A percentile compares a stretch with the other conserved stretches of the same genome.
Conservation (phyloP, 768 basidiomycete genomes). For the Coprinellus micaceus region DNA sequence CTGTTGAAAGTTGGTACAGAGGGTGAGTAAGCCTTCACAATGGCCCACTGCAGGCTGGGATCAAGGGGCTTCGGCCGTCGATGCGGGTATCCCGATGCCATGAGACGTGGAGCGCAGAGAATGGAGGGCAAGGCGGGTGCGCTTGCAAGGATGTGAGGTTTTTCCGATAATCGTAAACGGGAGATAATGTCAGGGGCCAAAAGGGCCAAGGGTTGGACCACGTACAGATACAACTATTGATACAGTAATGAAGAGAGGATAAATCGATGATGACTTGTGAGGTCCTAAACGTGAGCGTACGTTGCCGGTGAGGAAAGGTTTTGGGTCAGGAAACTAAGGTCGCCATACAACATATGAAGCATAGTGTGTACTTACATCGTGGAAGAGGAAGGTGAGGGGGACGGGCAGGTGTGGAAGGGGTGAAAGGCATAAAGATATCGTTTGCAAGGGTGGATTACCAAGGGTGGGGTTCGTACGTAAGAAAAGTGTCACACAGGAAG, state of each 20-base stretch:
- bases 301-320: no score
- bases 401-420: not conserved
- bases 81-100: no score
- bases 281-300: not conserved
- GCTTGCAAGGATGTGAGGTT: not conserved
- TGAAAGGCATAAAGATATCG: slow-evolving; percentile 4
- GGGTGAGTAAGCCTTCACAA: no score
- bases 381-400: not conserved
- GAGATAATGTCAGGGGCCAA: not conserved
- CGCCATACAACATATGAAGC: not conserved
- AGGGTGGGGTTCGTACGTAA: not conserved
- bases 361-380: not conserved
- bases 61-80: no score
- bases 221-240: not conserved
- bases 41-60: no score
- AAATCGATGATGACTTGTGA: no score
- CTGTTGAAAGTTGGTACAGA: no score
- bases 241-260: not conserved
- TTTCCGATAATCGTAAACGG: not conserved
- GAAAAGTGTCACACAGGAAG: not conserved
- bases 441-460: not conserved
- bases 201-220: not conserved
- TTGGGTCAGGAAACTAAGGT: not conserved
- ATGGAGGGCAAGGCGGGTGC: no score
- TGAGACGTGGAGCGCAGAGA: no score